Base-by-base conservation (phyloP, 1,284 basidiomycete genomes). In the Malassezia japonica region DNA sequence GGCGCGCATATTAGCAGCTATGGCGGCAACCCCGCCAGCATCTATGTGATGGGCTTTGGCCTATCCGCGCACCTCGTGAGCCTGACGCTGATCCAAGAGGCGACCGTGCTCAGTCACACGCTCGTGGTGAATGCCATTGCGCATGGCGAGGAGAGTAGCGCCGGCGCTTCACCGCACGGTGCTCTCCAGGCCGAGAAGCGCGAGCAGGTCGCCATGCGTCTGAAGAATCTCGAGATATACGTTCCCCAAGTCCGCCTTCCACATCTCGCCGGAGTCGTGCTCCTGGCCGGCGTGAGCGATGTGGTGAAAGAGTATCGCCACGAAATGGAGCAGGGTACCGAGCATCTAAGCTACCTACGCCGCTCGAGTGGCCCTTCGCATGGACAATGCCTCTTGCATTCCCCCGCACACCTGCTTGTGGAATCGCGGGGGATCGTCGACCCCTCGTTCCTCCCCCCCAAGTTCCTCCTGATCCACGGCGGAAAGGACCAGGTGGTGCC, bases 381-480 rank as follows among this genome's bases (percentile, higher is more conserved):
- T 47, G 73, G 70, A 6, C 58, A 58, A 28, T 75, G 74, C 44
- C 67, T 76, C 54, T 60, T 70, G 31, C 70, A 76, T 45, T 75
- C 74, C 13, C 70, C 74, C 0, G 70, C 71, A 0, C 75, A 76
- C 42, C 59, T 76, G 10, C 61, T 76, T 0, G 74, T 73, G 38
- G 73, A 75, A 0, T 70, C 72, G 1, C 72, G 73, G 53, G 65
- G 70, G 31, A 66, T 75, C 13, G 51, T 76, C 35, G 68, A 76
- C 45, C 52, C 67, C 0, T 56, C 67, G 0, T 56, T 70, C 9
- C 52, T 76, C 13, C 75, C 75, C 9, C 48, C 56, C 33, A 67
- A 66, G 37, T 70, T 75, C 42, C 55, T 76, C 15, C 64, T 76
- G 6, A 61, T 76, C 13, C 75, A 76, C 47, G 75, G 75, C 28